Evolutionary conservation across 148 eudicot species (phyloP).

Genomic region (Spergularia marina): DNA sequence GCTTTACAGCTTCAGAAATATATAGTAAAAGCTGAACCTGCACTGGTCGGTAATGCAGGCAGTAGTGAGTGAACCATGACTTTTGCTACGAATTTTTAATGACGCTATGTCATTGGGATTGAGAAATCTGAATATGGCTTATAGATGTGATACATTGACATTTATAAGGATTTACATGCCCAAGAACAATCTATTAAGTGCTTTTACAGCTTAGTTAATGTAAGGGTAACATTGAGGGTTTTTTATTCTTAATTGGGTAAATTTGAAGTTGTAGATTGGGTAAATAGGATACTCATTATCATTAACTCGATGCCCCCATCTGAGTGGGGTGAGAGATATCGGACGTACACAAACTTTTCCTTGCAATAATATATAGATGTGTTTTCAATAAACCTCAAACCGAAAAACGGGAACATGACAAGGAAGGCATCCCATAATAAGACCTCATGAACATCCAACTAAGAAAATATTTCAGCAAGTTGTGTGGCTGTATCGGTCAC

Average conservation of each 20-base stretch:
- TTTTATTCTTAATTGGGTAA: not conserved
- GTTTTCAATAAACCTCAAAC: too few species aligned
- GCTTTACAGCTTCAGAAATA: constrained; percentile 4
- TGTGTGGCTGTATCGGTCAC: too few species aligned
- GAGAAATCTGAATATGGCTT: constrained; percentile 26
- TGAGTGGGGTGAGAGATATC: too few species aligned
- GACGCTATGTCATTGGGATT: constrained; percentile 20
- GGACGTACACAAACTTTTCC: too few species aligned
- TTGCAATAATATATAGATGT: too few species aligned
- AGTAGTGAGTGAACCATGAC: constrained; percentile 12
- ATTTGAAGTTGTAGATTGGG: too few species aligned
- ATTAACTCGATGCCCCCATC: too few species aligned
- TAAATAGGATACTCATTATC: not conserved
- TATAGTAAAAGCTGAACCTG: constrained; percentile 5
- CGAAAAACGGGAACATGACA: too few species aligned
- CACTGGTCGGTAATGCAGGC: constrained; percentile 23
- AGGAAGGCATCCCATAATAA: too few species aligned
- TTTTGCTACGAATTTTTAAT: not conserved
- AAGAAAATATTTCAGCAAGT: too few species aligned
- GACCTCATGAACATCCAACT: too few species aligned
- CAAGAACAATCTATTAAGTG: not conserved
- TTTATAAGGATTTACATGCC: constrained; percentile 13
- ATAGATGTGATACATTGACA: constrained; percentile 19
- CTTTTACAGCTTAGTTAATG: constrained; percentile 16
- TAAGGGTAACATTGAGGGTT: not conserved